Evolutionary conservation across 441 rosid species (phyloP).

Genomic region (Corymbia citriodora): DNA sequence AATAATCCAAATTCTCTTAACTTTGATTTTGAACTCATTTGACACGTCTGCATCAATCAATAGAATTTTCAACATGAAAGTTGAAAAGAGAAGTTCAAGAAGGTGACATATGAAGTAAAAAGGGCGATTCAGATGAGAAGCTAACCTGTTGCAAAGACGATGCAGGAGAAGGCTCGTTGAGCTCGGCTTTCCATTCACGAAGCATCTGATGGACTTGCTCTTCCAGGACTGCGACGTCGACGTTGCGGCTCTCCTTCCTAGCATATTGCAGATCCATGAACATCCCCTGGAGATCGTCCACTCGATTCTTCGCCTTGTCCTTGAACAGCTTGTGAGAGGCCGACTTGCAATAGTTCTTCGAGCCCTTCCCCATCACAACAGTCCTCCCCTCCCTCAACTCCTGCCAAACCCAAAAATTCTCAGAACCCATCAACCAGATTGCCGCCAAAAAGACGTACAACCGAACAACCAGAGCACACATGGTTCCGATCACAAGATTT

Average conservation of each 20-base stretch:
- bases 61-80: background rate
- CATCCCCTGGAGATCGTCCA: conserved; percentile 95
- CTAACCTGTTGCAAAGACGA: conserved; percentile 95
- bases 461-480: background rate
- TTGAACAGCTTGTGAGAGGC: conserved; percentile 92
- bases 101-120: background rate
- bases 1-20: background rate
- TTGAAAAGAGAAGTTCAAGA: background rate
- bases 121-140: background rate
- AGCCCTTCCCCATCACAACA: conserved; percentile 58
- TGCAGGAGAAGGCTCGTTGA: conserved; percentile 96
- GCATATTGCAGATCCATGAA: conserved; percentile 90
- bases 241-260: conserved; percentile 72
- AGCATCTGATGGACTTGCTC: conserved; percentile 99
- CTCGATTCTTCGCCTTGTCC: conserved; percentile 96
- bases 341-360: conserved; percentile 79
- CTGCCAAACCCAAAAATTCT: background rate
- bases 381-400: conserved; percentile 1
- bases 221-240: conserved; percentile 78
- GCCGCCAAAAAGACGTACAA: background rate
- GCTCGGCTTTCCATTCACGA: conserved; percentile 97
- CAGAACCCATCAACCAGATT: background rate
- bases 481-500: background rate
- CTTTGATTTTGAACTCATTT: background rate
- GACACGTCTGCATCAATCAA: background rate